These are phyloP conservation scores for Tagetes erecta DNA, from an alignment of 129 eudicot species.

Conservation along the genomic window DNA sequence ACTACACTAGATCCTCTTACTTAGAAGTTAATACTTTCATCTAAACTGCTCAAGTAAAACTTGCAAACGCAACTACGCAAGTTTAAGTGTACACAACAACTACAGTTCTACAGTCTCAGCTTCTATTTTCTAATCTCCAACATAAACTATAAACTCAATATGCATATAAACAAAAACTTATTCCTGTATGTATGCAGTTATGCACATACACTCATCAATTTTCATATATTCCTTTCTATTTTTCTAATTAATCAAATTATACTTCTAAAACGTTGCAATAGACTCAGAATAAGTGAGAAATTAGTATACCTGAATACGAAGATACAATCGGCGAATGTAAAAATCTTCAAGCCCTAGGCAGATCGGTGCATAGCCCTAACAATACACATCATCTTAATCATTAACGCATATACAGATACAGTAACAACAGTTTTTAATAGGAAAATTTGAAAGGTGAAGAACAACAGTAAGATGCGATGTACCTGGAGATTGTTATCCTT, in stretches of 20 bases:
- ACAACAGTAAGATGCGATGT: not conserved
- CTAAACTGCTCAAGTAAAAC: not conserved
- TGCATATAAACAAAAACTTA: not conserved
- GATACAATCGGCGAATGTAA: conserved; percentile 78
- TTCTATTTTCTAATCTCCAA: not conserved
- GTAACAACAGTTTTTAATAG: not conserved
- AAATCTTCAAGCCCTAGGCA: conserved; percentile 94
- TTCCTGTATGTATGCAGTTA: not conserved
- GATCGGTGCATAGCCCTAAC: conserved; percentile 93
- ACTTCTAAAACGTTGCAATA: not conserved
- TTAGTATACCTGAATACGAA: conserved; percentile 70
- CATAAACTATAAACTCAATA: not conserved
- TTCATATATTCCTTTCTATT: not conserved
- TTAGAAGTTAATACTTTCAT: not conserved
- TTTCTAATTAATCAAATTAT: not conserved
- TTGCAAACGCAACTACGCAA: not conserved
- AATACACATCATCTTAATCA: conserved; percentile 20
- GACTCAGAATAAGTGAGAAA: not conserved
- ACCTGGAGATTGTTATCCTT: conserved; percentile 52
- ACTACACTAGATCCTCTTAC: not conserved
- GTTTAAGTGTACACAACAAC: not conserved
- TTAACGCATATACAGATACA: not conserved
- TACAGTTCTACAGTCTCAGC: not conserved
- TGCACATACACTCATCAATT: not conserved
- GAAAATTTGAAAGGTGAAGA: not conserved